phyloP scores from a whole-genome alignment of 192 early-diverging fungal species.

The Kickxella alabastrina region DNA sequence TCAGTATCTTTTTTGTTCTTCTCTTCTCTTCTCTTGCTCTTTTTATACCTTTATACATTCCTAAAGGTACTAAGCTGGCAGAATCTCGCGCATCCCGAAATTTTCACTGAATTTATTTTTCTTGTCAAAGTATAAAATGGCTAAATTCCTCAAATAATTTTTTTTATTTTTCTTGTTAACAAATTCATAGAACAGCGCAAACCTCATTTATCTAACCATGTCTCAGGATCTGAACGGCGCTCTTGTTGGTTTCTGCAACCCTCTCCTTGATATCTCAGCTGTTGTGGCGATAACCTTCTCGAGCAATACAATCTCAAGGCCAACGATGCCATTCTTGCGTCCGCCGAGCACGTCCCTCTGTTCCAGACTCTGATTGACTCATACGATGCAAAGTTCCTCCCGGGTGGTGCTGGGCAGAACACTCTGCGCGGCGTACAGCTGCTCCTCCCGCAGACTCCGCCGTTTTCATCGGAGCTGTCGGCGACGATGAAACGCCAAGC shows the following conservation, averaged over 20 bases:
- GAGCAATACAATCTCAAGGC: constrained; percentile 86
- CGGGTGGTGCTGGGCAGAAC: constrained; percentile 98
- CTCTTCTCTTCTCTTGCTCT: too few relatives aligned
- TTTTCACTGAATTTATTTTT: too few relatives aligned
- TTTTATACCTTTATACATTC: too few relatives aligned
- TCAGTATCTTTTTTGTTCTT: too few relatives aligned
- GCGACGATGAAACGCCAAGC: constrained; percentile 78
- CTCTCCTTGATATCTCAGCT: constrained; percentile 95
- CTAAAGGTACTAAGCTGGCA: too few relatives aligned
- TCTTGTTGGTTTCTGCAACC: constrained; percentile 96
- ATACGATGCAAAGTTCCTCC: constrained; percentile 77
- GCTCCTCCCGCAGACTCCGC: constrained; percentile 78
- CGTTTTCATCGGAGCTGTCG: constrained; percentile 91
- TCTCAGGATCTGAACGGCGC: constrained; percentile 48
- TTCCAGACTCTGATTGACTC: constrained; percentile 73
- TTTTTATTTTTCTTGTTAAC: too few relatives aligned
- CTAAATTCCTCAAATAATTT: too few relatives aligned
- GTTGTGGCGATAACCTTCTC: constrained; percentile 69
- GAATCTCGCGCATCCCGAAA: too few relatives aligned
- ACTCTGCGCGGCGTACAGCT: constrained; percentile 86
- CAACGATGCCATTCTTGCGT: constrained; percentile 95
- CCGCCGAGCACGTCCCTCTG: constrained; percentile 80
- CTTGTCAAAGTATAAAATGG: too few relatives aligned
- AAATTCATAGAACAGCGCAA: too few relatives aligned
- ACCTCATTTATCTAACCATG: too few relatives aligned